A percentile compares a stretch with the other conserved stretches of the same genome.
Conservation (phyloP, 371 early-diverging fungal genomes). For the Capniomyces stellatus region DNA sequence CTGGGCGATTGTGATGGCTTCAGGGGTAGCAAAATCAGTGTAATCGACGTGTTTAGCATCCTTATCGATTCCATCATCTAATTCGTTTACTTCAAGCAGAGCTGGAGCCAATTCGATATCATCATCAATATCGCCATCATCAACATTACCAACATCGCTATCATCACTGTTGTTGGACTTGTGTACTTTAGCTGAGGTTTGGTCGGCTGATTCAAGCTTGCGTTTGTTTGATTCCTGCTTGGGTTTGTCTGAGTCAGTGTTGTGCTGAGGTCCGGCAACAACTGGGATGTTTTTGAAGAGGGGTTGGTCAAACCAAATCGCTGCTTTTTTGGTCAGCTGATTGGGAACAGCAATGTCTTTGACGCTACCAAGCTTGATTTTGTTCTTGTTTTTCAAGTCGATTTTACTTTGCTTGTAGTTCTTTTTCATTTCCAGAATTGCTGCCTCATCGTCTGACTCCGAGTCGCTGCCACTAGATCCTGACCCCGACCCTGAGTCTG, state of each 20-base stretch:
- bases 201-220: constrained; percentile 10
- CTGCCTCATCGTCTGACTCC: constrained; percentile 29
- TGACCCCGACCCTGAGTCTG: background rate
- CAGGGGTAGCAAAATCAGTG: constrained; percentile 42
- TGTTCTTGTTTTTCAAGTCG: constrained; percentile 14
- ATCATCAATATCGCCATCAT: constrained; percentile 39
- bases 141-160: constrained; percentile 24
- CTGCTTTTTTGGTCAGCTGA: constrained; percentile 52
- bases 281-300: constrained; percentile 47
- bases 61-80: constrained; percentile 44
- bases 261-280: background rate
- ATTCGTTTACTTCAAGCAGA: constrained; percentile 24
- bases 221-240: constrained; percentile 9
- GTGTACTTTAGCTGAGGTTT: background rate
- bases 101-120: constrained; percentile 5
- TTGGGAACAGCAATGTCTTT: background rate
- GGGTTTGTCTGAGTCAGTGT: background rate
- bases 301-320: constrained; percentile 84
- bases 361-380: background rate
- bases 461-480: constrained; percentile 4
- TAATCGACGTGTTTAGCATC: constrained; percentile 30
- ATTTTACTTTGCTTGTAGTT: constrained; percentile 30
- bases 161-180: constrained; percentile 23
- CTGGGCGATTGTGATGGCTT: constrained; percentile 76
- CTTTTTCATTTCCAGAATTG: constrained; percentile 20